These are phyloP conservation scores for Podospora appendiculata DNA, from an alignment of 495 filamentous ascomycete species.

Conservation along the genomic window DNA sequence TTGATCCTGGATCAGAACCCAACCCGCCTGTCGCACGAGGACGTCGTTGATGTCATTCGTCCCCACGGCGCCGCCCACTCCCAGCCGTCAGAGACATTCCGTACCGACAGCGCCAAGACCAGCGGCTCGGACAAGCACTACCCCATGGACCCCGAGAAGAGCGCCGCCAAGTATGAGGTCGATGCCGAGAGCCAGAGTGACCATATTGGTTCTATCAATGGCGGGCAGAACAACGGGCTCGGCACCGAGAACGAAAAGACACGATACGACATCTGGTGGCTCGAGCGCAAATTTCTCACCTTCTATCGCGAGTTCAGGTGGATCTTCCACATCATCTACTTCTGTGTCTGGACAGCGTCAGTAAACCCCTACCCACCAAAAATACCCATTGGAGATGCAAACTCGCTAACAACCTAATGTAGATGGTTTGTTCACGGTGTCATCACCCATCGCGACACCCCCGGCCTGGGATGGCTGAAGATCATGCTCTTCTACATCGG, in stretches of 20 bases:
- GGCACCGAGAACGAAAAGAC: background rate
- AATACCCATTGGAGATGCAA: background rate
- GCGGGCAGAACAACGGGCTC: background rate
- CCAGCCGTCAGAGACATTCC: background rate
- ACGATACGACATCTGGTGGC: conserved; percentile 1
- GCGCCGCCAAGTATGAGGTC: conserved; percentile 8
- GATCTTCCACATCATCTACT: conserved; percentile 5
- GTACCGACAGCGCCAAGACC: conserved; percentile 1
- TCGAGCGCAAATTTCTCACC: background rate
- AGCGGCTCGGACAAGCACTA: conserved; percentile 1
- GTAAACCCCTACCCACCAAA: conserved; percentile 1
- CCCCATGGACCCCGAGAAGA: conserved; percentile 2
- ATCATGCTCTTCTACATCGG: conserved; percentile 76
- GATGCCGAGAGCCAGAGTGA: conserved; percentile 20
- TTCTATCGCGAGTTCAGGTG: background rate
- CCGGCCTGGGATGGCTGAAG: conserved; percentile 71
- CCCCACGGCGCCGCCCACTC: background rate
- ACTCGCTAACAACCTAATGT: too few relatives aligned
- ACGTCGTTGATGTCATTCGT: too few relatives aligned
- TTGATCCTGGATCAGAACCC: background rate
- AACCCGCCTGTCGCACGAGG: background rate
- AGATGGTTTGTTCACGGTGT: conserved; percentile 19
- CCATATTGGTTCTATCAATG: conserved; percentile 14
- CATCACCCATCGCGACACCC: conserved; percentile 53
- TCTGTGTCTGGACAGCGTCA: conserved; percentile 17